These are phyloP conservation scores for Xylaria acuta DNA, from an alignment of 495 filamentous ascomycete species.

Conservation along the genomic window DNA sequence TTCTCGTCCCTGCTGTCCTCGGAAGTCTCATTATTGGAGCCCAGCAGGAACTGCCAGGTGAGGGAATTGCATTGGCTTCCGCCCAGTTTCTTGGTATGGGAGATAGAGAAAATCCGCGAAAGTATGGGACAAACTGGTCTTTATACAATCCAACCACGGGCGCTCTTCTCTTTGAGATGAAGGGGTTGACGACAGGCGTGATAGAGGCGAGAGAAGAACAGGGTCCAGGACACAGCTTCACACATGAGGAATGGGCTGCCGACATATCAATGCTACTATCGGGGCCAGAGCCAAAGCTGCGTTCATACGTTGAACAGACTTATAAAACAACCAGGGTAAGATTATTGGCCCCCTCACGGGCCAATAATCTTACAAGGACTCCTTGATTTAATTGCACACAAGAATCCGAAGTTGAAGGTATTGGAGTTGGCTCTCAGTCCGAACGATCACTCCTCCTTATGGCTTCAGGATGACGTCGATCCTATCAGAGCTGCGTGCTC, in stretches of 20 bases:
- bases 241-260: neutral
- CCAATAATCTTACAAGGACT: no score
- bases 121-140: constrained; percentile 24
- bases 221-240: neutral
- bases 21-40: constrained; percentile 18
- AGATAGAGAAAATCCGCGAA: constrained; percentile 22
- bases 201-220: constrained; percentile 1
- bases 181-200: neutral
- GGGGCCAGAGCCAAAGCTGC: neutral
- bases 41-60: neutral
- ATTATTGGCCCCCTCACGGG: no score
- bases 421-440: neutral
- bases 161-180: constrained; percentile 27
- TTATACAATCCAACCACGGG: constrained; percentile 33
- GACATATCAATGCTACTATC: neutral
- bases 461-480: neutral
- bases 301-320: neutral
- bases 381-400: neutral
- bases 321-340: neutral
- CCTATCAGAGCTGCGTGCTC: neutral
- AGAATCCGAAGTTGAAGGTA: neutral
- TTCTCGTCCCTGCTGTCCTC: constrained; percentile 12
- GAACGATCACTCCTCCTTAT: neutral
- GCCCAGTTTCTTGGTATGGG: constrained; percentile 18
- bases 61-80: constrained; percentile 1